Percentiles rank a stretch among this genome's conserved stretches.
Conservation (phyloP, 345 rosid species). For the Psidium guajava region DNA sequence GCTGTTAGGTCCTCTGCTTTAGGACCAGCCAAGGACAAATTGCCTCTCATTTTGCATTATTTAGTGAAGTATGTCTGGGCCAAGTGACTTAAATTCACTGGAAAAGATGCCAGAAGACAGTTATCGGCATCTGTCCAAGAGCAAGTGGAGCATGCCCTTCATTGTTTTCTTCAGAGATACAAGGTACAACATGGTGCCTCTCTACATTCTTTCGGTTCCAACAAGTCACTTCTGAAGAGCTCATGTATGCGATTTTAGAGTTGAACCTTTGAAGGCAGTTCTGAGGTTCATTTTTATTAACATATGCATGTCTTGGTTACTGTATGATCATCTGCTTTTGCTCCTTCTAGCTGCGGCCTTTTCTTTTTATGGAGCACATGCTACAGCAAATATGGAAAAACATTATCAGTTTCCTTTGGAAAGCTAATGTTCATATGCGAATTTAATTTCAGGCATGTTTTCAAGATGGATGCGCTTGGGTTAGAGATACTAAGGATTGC, state of each 20-base stretch:
- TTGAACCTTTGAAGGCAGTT: not conserved
- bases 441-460: constrained; percentile 35
- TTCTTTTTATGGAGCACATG: not conserved
- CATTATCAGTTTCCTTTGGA: not conserved
- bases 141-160: constrained; percentile 35
- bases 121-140: not conserved
- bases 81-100: not conserved
- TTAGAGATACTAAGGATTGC: constrained; percentile 69
- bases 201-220: not conserved
- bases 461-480: constrained; percentile 73
- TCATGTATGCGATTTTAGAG: not conserved
- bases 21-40: not conserved
- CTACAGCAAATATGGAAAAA: not conserved
- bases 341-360: not conserved
- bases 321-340: not conserved
- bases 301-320: not conserved
- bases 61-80: not conserved
- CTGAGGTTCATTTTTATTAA: not conserved
- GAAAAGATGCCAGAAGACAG: not conserved
- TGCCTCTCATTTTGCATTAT: not conserved
- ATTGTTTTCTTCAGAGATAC: constrained; percentile 64
- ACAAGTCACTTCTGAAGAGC: not conserved
- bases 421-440: not conserved
- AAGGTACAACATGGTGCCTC: constrained; percentile 22
- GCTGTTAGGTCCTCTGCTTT: not conserved